These are phyloP conservation scores for Barbarea vulgaris DNA, from an alignment of 345 rosid species.

Conservation along the genomic window DNA sequence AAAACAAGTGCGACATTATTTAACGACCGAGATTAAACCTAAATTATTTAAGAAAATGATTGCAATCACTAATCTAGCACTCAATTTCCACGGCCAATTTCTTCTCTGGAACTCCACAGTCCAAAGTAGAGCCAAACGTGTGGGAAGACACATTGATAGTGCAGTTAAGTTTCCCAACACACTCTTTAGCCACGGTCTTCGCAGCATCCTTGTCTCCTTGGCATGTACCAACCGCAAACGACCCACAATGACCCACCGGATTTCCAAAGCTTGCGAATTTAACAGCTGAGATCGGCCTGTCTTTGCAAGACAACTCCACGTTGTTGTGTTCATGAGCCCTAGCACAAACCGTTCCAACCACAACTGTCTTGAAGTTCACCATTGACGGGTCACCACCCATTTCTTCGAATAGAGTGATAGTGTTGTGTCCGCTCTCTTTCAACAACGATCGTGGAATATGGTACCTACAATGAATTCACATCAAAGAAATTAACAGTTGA, in stretches of 20 bases:
- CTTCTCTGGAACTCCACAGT: conserved; percentile 33
- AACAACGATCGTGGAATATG: conserved; percentile 58
- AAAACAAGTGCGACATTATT: conserved; percentile 17
- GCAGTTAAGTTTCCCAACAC: conserved; percentile 40
- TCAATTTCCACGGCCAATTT: conserved; percentile 34
- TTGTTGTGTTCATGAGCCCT: conserved; percentile 42
- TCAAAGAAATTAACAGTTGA: not conserved
- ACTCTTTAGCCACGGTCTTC: conserved; percentile 26
- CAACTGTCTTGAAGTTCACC: conserved; percentile 49
- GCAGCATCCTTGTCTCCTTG: conserved; percentile 37
- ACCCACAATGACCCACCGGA: conserved; percentile 50
- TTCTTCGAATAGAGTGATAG: conserved; percentile 57
- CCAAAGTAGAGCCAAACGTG: conserved; percentile 35
- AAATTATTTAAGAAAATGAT: conserved; percentile 23
- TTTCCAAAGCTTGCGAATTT: conserved; percentile 62
- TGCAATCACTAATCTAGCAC: conserved; percentile 35
- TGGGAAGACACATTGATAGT: conserved; percentile 37
- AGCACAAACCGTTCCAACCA: conserved; percentile 50
- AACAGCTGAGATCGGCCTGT: conserved; percentile 41
- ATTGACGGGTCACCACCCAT: conserved; percentile 53
- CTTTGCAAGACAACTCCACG: conserved; percentile 55
- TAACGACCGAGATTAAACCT: conserved; percentile 1
- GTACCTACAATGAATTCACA: conserved; percentile 46
- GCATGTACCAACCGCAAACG: conserved; percentile 37
- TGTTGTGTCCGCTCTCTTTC: conserved; percentile 37